phyloP scores from a whole-genome alignment of 2,329 filamentous ascomycete genomes.

The Pezicula neosporulosa region DNA sequence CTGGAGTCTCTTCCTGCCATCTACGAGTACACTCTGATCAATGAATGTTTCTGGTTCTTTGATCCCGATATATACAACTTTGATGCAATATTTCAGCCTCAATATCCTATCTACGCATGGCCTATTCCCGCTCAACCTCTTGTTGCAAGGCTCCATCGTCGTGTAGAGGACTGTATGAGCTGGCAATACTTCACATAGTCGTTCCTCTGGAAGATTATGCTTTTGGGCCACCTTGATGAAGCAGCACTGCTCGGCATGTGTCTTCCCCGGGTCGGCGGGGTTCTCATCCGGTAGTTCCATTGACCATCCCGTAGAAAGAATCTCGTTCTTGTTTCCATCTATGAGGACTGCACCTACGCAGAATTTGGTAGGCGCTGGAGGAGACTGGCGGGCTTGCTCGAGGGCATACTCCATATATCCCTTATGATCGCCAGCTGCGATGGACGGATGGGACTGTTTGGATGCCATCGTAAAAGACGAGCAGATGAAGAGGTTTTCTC shows the following conservation, averaged over 20 bases:
- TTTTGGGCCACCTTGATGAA: conserved; percentile 65
- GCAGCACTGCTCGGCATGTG: conserved; percentile 93
- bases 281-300: conserved; percentile 60
- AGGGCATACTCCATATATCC: conserved; percentile 67
- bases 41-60: conserved; percentile 91
- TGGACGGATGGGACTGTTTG: conserved; percentile 11
- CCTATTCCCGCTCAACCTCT: conserved; percentile 69
- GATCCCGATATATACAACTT: conserved; percentile 81
- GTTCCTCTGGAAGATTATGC: conserved; percentile 48
- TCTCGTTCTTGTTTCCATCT: conserved; percentile 46
- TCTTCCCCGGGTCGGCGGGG: conserved; percentile 66
- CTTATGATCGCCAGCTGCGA: conserved; percentile 17
- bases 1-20: conserved; percentile 66
- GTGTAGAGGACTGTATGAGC: conserved; percentile 70
- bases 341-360: conserved; percentile 85
- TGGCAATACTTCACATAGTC: conserved; percentile 48
- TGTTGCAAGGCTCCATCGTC: conserved; percentile 83
- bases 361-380: conserved; percentile 81
- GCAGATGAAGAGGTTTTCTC: no score
- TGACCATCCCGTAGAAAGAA: conserved; percentile 81
- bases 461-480: neutral
- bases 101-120: conserved; percentile 80
- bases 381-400: conserved; percentile 68
- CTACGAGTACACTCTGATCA: conserved; percentile 73
- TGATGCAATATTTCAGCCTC: conserved; percentile 49